Base-by-base conservation (phyloP, 1,284 basidiomycete species). In the Cryptococcus neoformans region DNA sequence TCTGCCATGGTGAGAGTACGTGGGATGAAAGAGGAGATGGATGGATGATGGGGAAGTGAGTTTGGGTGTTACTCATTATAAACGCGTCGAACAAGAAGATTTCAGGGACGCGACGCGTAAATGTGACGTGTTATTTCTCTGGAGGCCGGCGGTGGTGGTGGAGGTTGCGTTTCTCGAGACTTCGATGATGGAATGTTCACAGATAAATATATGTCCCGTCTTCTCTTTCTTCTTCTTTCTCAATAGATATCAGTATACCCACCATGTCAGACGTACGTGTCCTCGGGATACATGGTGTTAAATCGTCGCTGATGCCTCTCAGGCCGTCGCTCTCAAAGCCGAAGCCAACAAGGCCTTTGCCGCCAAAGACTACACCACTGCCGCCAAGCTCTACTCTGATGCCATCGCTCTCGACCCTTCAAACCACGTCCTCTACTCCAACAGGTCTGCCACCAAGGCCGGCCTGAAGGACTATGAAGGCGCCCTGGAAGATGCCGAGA, bases 311-410 rank as follows among this genome's bases (percentile, higher is more conserved):
- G 36, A 55, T 50, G 11, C n/a, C 44, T 39, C 17, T 39, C 61
- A 80, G 78, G 79, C 78, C 16, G 75, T 80, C 74, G 79, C 85
- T 62, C 83, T 93, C 72, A 96, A 98, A 82, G 89, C 92, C 69
- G 85, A 87, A 75, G 94, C 94, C 72, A 98, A 98, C 84, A 94
- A 94, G 77, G 91, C 91, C 42, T 97, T 98, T 80, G 83, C 89
- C 39, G 90, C 91, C 55, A 97, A 95, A 78, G 86, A 96, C 72
- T 97, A 89, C 79, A 86, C 90, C 78, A 85, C 84, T 61, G 94
- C 94, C 9, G 91, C 94, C 61, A 79, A 80, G 57, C 76, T 81
- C 51, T 98, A 96, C 81, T 84, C 87, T 4, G 84, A 94, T 67
- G 94, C 91, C 17, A 90, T 97, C 73, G 86, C 83, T 45, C 73